Evolutionary conservation across 768 basidiomycete genomes (phyloP).

Genomic region (Macrocybe gigantea): DNA sequence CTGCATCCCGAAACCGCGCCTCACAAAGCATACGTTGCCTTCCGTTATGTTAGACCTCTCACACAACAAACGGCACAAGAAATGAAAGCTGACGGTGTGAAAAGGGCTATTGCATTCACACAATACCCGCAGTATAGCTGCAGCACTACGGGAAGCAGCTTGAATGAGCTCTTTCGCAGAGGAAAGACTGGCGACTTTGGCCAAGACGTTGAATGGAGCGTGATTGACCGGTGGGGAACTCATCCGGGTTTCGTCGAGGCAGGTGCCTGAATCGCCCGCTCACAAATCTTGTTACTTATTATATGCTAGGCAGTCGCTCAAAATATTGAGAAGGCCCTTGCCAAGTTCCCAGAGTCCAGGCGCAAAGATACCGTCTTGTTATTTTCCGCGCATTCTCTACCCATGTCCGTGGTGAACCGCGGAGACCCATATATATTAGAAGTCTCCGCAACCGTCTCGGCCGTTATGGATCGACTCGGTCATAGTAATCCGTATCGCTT

Average conservation of each 20-base stretch:
- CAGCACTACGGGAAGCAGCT: conserved; percentile 94
- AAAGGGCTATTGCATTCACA: conserved; percentile 89
- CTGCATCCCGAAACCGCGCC: conserved; percentile 90
- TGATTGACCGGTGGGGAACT: conserved; percentile 97
- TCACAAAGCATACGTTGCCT: conserved; percentile 94
- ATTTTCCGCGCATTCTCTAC: conserved; percentile 96
- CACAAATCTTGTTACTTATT: conserved; percentile 5
- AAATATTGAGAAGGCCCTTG: conserved; percentile 78
- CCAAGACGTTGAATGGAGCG: conserved; percentile 83
- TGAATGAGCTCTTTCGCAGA: conserved; percentile 84
- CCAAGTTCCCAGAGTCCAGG: conserved; percentile 65
- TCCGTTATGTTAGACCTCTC: conserved; percentile 88
- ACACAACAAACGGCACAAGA: conserved; percentile 77
- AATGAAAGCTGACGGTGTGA: conserved; percentile 88
- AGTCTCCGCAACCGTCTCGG: conserved; percentile 89
- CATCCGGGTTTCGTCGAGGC: conserved; percentile 95
- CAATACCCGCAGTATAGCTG: conserved; percentile 99
- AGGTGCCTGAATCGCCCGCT: conserved; percentile 15
- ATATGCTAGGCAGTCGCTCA: conserved; percentile 75
- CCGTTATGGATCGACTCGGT: conserved; percentile 85
- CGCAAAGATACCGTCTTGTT: conserved; percentile 77
- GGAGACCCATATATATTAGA: conserved; percentile 97
- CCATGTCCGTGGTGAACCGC: conserved; percentile 97
- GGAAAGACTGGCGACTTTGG: conserved; percentile 57
- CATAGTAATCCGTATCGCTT: conserved; percentile 85